phyloP scores from a whole-genome alignment of 768 basidiomycete species.

The Lactarius sanguifluus region DNA sequence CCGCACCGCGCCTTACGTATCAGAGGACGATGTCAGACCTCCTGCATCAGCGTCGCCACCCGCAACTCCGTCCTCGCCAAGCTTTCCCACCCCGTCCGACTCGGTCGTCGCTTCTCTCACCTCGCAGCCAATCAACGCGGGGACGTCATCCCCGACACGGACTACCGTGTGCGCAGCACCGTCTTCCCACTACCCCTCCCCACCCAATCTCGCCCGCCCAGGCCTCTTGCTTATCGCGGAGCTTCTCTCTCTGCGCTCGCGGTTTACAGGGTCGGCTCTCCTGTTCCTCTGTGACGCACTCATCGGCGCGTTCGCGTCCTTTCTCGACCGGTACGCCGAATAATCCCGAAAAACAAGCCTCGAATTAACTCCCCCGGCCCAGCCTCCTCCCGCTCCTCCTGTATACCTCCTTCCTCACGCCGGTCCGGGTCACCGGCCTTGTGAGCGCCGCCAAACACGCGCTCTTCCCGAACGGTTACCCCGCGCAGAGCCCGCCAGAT shows the following conservation, averaged over 20 bases:
- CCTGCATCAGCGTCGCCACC: conserved; percentile 3
- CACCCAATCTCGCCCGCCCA: conserved; percentile 42
- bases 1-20: not conserved
- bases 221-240: conserved; percentile 49
- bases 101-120: conserved; percentile 8
- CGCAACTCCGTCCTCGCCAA: not conserved
- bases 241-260: conserved; percentile 48
- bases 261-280: conserved; percentile 49
- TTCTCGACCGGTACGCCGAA: conserved; percentile 55
- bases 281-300: conserved; percentile 49
- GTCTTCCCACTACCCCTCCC: not conserved
- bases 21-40: not conserved
- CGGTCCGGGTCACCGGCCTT: conserved; percentile 51
- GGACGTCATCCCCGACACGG: not conserved
- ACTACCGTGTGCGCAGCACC: not conserved
- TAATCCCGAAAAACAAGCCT: not conserved
- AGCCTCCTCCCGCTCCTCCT: conserved; percentile 74
- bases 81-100: conserved; percentile 18
- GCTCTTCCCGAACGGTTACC: conserved; percentile 90
- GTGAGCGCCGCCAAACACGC: conserved; percentile 61
- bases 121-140: not conserved
- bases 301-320: conserved; percentile 48
- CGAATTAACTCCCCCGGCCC: not conserved
- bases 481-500: conserved; percentile 66
- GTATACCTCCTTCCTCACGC: conserved; percentile 51